These are phyloP conservation scores for Apiospora koreana DNA, from an alignment of 2,329 filamentous ascomycete species.

Conservation along the genomic window DNA sequence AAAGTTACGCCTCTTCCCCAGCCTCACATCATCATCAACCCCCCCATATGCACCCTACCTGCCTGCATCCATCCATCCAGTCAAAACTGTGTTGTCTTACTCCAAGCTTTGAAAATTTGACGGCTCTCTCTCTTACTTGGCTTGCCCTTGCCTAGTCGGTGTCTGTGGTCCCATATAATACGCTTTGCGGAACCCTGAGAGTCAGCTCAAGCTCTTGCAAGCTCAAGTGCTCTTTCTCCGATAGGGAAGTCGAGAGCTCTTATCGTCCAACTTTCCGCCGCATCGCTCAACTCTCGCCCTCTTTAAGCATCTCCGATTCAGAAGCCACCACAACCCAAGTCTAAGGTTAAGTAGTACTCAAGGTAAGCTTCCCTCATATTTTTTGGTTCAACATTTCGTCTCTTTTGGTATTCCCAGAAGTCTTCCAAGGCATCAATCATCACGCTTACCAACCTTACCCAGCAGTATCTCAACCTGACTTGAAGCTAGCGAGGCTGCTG, in stretches of 20 bases:
- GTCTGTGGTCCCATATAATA: neutral
- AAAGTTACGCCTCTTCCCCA: conserved; percentile 7
- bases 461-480: neutral
- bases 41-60: too few relatives aligned
- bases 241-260: neutral
- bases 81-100: neutral
- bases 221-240: neutral
- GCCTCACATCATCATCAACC: neutral
- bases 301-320: neutral
- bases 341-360: too few relatives aligned
- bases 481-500: neutral
- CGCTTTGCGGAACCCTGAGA: conserved; percentile 6
- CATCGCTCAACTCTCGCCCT: neutral
- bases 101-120: too few relatives aligned
- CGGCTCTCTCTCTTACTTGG: too few relatives aligned
- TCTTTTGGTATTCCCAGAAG: neutral
- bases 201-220: neutral
- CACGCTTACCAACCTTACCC: conserved; percentile 4
- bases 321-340: neutral
- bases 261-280: neutral
- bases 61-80: neutral
- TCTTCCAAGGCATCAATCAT: neutral
- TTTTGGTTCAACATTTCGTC: neutral
- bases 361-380: neutral
- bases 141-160: neutral